phyloP scores from a whole-genome alignment of 2,329 filamentous ascomycete genomes.

The Bretziella fagacearum region DNA sequence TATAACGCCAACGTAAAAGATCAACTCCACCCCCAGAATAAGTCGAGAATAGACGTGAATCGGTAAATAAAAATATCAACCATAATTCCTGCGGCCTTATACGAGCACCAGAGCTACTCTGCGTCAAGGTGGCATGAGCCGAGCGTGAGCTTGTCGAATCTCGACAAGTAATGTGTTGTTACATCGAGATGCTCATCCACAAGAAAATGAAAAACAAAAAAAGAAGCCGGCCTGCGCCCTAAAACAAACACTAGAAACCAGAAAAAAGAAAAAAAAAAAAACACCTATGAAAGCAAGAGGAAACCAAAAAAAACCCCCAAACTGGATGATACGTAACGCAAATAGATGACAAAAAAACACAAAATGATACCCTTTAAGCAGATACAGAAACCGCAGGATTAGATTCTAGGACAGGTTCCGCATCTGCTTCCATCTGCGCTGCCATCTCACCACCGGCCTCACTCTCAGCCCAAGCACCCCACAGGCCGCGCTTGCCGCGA shows the following conservation, averaged over 20 bases:
- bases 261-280: not conserved
- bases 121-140: too few relatives aligned
- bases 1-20: too few relatives aligned
- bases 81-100: too few relatives aligned
- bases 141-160: too few relatives aligned
- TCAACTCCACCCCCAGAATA: too few relatives aligned
- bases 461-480: constrained; percentile 87
- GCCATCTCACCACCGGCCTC: constrained; percentile 48
- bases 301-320: constrained; percentile 8
- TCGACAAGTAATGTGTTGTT: not conserved
- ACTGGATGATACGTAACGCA: not conserved
- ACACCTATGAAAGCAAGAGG: constrained; percentile 5
- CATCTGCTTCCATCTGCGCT: constrained; percentile 29
- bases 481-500: constrained; percentile 82
- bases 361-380: constrained; percentile 10
- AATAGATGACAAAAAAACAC: constrained; percentile 4
- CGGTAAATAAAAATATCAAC: too few relatives aligned
- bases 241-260: constrained; percentile 6
- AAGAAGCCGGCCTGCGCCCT: not conserved
- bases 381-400: constrained; percentile 13
- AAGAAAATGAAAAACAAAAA: not conserved
- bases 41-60: too few relatives aligned
- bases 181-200: not conserved
- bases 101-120: too few relatives aligned
- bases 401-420: constrained; percentile 3